Conservation (phyloP, 805 yeast species). For the Metschnikowia aberdeeniae region DNA sequence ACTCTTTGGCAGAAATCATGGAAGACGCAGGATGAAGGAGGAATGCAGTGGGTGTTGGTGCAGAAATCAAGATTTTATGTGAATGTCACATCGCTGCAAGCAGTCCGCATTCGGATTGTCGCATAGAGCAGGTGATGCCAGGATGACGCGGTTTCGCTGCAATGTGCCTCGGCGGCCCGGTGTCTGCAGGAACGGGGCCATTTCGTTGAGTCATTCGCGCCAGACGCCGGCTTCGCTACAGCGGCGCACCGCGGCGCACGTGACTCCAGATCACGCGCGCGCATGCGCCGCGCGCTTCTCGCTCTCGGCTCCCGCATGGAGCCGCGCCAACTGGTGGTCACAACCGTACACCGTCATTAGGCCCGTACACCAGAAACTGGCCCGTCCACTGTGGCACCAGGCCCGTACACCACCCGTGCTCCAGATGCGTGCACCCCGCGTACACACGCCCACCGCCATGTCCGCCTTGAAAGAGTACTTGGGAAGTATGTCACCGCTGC, state of each 20-base stretch:
- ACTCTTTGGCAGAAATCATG: constrained; percentile 6
- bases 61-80: neutral
- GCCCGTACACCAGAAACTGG: neutral
- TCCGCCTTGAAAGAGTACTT: constrained; percentile 30
- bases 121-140: constrained; percentile 4
- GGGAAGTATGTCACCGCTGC: constrained; percentile 27
- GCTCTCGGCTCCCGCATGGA: neutral
- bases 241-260: neutral
- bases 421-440: neutral
- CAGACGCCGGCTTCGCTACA: constrained; percentile 2
- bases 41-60: too few species aligned
- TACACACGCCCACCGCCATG: constrained; percentile 16
- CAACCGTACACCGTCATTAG: too few species aligned
- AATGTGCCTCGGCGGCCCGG: neutral
- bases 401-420: neutral
- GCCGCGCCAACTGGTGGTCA: neutral
- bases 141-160: neutral
- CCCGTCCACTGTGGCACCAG: too few species aligned
- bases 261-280: neutral
- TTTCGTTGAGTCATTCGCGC: constrained; percentile 3
- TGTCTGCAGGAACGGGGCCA: neutral
- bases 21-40: neutral
- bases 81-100: too few species aligned
- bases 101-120: neutral
- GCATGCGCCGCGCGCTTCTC: neutral